Evolutionary conservation across 2,329 filamentous ascomycete genomes (phyloP), one percentile per base, ranked within the genome.

Genomic region (Botrytis elliptica): DNA sequence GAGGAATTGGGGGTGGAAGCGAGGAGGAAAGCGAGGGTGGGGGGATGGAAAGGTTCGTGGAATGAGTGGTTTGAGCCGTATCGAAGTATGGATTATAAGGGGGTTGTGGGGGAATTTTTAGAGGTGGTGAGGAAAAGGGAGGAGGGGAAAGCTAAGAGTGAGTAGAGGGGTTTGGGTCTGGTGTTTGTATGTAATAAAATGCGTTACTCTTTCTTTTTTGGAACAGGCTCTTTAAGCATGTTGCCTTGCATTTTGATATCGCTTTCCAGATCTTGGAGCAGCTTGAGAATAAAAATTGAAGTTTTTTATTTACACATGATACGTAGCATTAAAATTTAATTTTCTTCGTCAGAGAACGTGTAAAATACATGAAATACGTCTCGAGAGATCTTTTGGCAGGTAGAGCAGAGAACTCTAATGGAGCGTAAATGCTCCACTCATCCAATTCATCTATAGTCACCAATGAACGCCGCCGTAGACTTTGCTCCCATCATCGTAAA

Each of bases 31-130:
- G 44, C 57, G 8, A 66, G n/a, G 55, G 6, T 6, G 33, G 55
- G 69, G 6, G 74, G 74, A 0, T 70, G 52, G 64, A 73, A 63
- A 33, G 40, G 42, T 22, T 74, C 60, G 46, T 62, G 36, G 62
- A 75, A 63, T 44, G 74, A 75, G 55, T 75, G 74, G 74, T 75
- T 75, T 22, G 59, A 55, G 18, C 74, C 74, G 42, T 75, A 75
- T 68, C 57, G 59, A 40, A 69, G 72, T 46, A 18, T 44, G 38
- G 72, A 75, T 68, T 75, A 75, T 64, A 74, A 44, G 33, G 72
- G 74, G 8, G 33, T 75, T n/a, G 72, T 75, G 33, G 40, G 29
- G 16, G 72, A 75, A 20, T 75, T 74, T 52, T 46, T 73, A 12
- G 67, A 64, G 60, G 59, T 71, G 59, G 22, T 59, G 46, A 38